These are phyloP conservation scores for Tolypocladium ovalisporum DNA, from an alignment of 2,329 filamentous ascomycete genomes.

Conservation along the genomic window DNA sequence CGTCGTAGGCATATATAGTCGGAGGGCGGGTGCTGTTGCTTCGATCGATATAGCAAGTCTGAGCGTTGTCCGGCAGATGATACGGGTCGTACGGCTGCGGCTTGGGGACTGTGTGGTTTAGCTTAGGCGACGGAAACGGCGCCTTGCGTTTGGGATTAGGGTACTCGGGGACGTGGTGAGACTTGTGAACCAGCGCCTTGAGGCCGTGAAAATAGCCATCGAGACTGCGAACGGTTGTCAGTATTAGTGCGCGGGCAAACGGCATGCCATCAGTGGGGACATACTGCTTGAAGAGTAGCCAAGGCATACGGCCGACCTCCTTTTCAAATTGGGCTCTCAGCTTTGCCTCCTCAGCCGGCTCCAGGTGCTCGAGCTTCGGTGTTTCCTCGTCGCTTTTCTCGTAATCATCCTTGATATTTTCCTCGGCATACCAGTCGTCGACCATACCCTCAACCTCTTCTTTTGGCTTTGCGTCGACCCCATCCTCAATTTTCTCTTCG, in stretches of 20 bases:
- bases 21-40: conserved; percentile 46
- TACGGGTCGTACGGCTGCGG: conserved; percentile 57
- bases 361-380: conserved; percentile 11
- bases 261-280: conserved; percentile 4
- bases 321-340: conserved; percentile 16
- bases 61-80: conserved; percentile 44
- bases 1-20: conserved; percentile 56
- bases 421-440: not conserved
- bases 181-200: conserved; percentile 52
- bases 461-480: not conserved
- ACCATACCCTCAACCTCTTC: not conserved
- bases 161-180: conserved; percentile 63
- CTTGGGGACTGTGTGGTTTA: conserved; percentile 27
- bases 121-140: conserved; percentile 21
- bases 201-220: conserved; percentile 73
- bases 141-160: conserved; percentile 34
- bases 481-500: not conserved
- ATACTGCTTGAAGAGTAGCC: conserved; percentile 28
- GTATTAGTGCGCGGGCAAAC: not conserved
- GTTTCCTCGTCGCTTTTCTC: conserved; percentile 2
- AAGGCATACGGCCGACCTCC: conserved; percentile 23
- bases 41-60: conserved; percentile 53
- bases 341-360: conserved; percentile 15
- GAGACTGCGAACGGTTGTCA: conserved; percentile 40
- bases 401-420: not conserved